These are phyloP conservation scores for Erythrophleum ivorense DNA, from an alignment of 331 rosid species.

Conservation along the genomic window DNA sequence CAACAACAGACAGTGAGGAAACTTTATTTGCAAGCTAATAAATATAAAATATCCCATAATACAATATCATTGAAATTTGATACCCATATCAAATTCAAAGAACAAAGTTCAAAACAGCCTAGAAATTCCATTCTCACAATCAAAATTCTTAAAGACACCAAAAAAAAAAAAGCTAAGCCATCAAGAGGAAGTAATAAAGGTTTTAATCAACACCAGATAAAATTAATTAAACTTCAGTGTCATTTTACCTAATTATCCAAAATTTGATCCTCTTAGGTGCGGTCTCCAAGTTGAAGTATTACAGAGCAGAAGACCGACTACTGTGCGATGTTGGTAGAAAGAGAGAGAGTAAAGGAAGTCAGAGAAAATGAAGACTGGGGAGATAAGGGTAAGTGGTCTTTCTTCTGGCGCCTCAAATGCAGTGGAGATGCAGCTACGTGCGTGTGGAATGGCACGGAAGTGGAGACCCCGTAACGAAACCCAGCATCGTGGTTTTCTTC, in stretches of 20 bases:
- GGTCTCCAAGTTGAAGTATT: not conserved
- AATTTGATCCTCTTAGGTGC: not conserved
- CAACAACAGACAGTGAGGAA: not conserved
- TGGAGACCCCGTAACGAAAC: not conserved
- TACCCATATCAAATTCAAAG: not conserved
- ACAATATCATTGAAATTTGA: not conserved
- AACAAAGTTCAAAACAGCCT: not conserved
- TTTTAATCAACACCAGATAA: not conserved
- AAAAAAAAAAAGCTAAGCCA: not conserved
- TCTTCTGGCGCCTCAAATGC: not conserved
- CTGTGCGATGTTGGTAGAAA: no score
- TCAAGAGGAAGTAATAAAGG: not conserved
- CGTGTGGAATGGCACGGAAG: no score
- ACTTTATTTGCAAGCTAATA: not conserved
- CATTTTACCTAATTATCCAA: constrained; percentile 22
- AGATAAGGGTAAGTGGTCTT: not conserved
- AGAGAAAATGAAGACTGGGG: not conserved
- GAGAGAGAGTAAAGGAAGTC: not conserved
- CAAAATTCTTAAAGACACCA: not conserved
- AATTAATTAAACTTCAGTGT: not conserved
- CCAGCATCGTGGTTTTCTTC: no score
- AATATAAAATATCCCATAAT: not conserved
- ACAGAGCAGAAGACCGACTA: not conserved
- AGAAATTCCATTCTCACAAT: not conserved
- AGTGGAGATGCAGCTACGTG: not conserved